Conservation (phyloP, 176 grass and related monocot genomes). For the Ananas comosus region DNA sequence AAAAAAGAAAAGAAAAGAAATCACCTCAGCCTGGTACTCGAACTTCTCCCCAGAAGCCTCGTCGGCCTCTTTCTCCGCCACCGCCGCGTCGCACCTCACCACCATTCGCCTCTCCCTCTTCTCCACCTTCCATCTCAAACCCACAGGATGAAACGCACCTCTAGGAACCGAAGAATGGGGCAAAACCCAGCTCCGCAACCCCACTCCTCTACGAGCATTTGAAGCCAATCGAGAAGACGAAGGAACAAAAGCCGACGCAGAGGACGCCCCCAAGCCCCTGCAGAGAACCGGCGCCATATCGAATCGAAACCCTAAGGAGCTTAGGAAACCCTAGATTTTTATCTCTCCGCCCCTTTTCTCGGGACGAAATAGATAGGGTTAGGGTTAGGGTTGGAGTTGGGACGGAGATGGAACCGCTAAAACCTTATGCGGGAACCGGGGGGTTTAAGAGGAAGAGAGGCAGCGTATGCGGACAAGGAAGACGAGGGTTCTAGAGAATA, state of each 20-base stretch:
- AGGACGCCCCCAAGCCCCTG: slow-evolving; percentile 49
- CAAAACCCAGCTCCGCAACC: slow-evolving; percentile 12
- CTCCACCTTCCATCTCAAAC: slow-evolving; percentile 35
- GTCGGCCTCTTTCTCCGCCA: slow-evolving; percentile 62
- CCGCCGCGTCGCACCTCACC: slow-evolving; percentile 58
- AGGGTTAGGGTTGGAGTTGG: not conserved
- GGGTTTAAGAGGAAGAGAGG: not conserved
- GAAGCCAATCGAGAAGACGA: slow-evolving; percentile 4
- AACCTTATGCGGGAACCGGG: not conserved
- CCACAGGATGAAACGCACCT: slow-evolving; percentile 19
- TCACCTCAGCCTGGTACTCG: slow-evolving; percentile 94
- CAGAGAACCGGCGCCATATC: slow-evolving; percentile 46
- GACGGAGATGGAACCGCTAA: not conserved
- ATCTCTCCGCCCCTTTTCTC: no score
- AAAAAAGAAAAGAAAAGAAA: not conserved
- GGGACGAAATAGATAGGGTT: not conserved
- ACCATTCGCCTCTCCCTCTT: slow-evolving; percentile 23
- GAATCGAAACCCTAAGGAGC: not conserved
- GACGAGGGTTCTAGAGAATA: not conserved
- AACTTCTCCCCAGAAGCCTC: slow-evolving; percentile 61
- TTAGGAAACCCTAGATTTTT: no score
- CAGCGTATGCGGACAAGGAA: not conserved
- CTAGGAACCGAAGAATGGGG: slow-evolving; percentile 7
- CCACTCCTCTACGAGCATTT: not conserved
- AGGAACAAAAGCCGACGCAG: slow-evolving; percentile 42